Percentiles rank a stretch among this genome's conserved stretches.
Conservation (phyloP, 352 stramenopile species). For the Pythium periplocum region DNA sequence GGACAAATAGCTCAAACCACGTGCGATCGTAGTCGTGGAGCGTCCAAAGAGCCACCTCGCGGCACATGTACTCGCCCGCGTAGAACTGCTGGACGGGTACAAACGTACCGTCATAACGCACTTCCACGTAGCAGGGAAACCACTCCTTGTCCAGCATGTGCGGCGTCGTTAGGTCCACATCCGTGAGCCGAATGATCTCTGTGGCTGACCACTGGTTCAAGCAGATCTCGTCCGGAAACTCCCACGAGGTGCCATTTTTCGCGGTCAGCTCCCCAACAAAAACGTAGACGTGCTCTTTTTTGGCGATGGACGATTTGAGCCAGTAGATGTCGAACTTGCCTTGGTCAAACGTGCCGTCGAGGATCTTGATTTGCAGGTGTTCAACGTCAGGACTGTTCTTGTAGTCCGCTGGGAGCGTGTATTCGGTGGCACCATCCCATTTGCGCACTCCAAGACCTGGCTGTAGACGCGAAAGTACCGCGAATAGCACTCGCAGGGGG, state of each 20-base stretch:
- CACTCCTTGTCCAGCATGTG: not conserved
- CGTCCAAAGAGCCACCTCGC: not conserved
- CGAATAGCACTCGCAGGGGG: not conserved
- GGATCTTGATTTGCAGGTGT: not conserved
- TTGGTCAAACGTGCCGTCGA: not conserved
- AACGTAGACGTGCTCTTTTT: not conserved
- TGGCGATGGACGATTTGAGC: not conserved
- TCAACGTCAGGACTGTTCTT: not conserved
- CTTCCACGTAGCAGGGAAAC: not conserved
- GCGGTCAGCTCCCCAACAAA: not conserved
- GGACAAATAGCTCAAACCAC: not conserved
- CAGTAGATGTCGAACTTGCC: not conserved
- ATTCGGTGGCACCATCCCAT: not conserved
- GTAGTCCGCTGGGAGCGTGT: not conserved
- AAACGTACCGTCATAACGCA: not conserved
- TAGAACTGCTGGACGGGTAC: not conserved
- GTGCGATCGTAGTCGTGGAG: not conserved
- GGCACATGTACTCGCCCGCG: not conserved
- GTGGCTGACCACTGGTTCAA: not conserved
- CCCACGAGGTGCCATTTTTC: not conserved
- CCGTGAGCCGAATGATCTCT: not conserved
- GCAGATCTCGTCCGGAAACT: not conserved
- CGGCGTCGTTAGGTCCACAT: not conserved
- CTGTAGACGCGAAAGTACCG: not conserved
- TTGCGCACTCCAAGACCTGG: not conserved